Evolutionary conservation across 2,329 filamentous ascomycete genomes (phyloP), one percentile per base, ranked within the genome.

Genomic region (Ambrosiella cleistominuta): DNA sequence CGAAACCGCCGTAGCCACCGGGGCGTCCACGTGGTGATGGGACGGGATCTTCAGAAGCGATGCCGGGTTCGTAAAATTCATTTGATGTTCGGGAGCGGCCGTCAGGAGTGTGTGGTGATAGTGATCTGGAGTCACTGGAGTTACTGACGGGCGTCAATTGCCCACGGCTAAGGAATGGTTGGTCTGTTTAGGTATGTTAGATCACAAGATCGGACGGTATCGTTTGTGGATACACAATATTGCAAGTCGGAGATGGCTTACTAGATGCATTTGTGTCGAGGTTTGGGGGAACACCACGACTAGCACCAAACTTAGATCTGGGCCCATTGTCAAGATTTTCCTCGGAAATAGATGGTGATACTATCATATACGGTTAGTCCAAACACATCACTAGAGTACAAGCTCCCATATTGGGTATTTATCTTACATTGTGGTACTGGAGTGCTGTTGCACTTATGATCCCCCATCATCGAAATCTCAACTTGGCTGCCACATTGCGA

Each of bases 381-480:
- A 42, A 12, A 42, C 11, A 42, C 39, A 19, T 11, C 15, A 19
- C 27, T 38, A 50, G 37, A 27, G 38, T 12, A 45, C 8, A 12
- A 49, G 13, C 5, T 11, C n/a, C 11, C 13, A 15, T 27, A 27
- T 27, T 27, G 4, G 27, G 11, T n/a, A 19, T 19, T 42, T 36
- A 63, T 27, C 57, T 56, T 38, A 59, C 57, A 27, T 56, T 59
- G 57, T 7, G 59, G 59, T 5, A 57, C 59, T 3, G 59, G 55
- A 5, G 59, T 19, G 19, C 53, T 56, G 40, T 45, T 47, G 51
- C 89, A 95, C 61, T 87, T 68, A 72, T 95, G 89, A 62, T 94
- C 88, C 62, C 87, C 88, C 83, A 95, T 86, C 68, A 83, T 74
- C 45, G 85, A 84, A 64, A 95, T 93, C 66, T 90, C 84, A 61